These are phyloP conservation scores for Auricularia auricula-judae DNA, from an alignment of 768 basidiomycete species.

Conservation along the genomic window DNA sequence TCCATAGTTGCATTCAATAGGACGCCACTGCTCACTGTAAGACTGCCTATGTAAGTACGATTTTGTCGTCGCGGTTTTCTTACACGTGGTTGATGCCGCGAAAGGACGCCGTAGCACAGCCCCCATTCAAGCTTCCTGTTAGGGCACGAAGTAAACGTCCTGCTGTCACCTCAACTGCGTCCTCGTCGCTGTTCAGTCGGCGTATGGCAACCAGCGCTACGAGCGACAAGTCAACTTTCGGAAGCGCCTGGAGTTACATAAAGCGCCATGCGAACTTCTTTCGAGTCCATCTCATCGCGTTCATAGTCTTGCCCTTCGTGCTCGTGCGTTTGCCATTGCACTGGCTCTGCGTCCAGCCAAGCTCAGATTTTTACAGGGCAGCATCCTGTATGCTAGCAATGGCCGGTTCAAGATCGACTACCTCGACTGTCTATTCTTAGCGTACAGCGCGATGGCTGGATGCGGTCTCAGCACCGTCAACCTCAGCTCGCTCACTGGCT, in stretches of 20 bases:
- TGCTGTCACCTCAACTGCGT: too few species aligned
- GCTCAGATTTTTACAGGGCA: conserved; percentile 14
- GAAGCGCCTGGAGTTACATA: neutral
- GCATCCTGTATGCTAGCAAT: conserved; percentile 20
- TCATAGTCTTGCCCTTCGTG: conserved; percentile 16
- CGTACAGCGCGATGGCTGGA: conserved; percentile 23
- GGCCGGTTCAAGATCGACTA: conserved; percentile 21
- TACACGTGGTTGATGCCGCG: too few species aligned
- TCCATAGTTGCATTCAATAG: neutral
- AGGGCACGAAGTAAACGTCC: too few species aligned
- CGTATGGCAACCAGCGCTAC: neutral
- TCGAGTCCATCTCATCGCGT: conserved; percentile 20
- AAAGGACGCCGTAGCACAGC: too few species aligned
- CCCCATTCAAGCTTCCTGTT: too few species aligned
- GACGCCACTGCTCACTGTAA: too few species aligned
- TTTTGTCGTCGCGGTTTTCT: too few species aligned
- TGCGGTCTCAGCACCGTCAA: conserved; percentile 24
- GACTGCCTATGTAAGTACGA: too few species aligned
- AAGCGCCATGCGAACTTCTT: conserved; percentile 18
- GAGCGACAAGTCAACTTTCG: neutral
- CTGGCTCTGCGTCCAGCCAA: neutral
- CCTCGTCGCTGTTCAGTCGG: neutral
- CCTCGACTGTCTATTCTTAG: conserved; percentile 24
- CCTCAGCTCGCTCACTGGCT: conserved; percentile 19
- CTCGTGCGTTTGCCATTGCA: neutral